Evolutionary conservation across 495 filamentous ascomycete genomes (phyloP).

Genomic region (Trypethelium eluteriae): DNA sequence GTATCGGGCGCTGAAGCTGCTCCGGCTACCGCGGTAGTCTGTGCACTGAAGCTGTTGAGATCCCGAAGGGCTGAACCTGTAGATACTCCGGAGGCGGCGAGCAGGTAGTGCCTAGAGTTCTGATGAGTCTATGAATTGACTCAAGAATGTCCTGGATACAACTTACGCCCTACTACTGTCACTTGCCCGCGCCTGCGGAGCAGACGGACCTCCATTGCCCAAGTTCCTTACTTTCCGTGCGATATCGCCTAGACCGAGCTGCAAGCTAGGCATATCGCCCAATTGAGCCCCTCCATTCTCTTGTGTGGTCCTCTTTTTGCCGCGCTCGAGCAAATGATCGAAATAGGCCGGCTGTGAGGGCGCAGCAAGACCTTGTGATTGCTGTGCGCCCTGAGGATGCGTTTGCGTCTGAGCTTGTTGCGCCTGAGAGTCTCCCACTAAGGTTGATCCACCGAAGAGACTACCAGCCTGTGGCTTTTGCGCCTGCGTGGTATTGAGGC

Average conservation of each 20-base stretch:
- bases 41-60: slow-evolving; percentile 53
- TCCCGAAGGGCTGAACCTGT: slow-evolving; percentile 70
- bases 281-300: slow-evolving; percentile 46
- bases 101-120: slow-evolving; percentile 60
- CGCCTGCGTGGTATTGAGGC: slow-evolving; percentile 14
- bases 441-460: slow-evolving; percentile 13
- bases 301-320: slow-evolving; percentile 48
- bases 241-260: slow-evolving; percentile 80
- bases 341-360: slow-evolving; percentile 57
- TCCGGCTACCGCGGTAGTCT: slow-evolving; percentile 37
- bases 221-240: slow-evolving; percentile 74
- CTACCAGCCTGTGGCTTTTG: slow-evolving; percentile 22
- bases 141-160: neutral
- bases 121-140: neutral
- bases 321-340: slow-evolving; percentile 75
- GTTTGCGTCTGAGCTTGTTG: slow-evolving; percentile 4
- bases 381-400: slow-evolving; percentile 20
- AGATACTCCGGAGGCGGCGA: slow-evolving; percentile 81
- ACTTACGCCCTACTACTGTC: slow-evolving; percentile 59
- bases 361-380: slow-evolving; percentile 12
- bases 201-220: slow-evolving; percentile 46
- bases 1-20: slow-evolving; percentile 48
- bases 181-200: slow-evolving; percentile 37
- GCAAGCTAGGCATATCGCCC: slow-evolving; percentile 59
- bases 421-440: neutral